Percentiles rank a stretch among this genome's conserved stretches.
These are phyloP conservation scores for Malania oleifera DNA, from an alignment of 164 flowering plant genomes.

Conservation along the genomic window DNA sequence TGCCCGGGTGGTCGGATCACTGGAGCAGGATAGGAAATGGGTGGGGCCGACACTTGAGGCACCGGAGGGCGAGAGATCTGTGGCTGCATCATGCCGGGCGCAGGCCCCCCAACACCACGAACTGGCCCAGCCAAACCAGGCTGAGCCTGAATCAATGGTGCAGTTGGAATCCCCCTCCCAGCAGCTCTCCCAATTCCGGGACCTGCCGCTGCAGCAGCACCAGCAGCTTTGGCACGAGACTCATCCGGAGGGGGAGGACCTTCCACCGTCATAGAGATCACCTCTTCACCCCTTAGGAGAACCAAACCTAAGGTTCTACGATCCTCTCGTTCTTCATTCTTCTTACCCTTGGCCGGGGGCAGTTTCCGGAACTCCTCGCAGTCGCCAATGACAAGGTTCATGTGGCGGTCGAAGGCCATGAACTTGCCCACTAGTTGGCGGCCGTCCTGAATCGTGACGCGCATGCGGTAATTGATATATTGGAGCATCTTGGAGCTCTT, in stretches of 20 bases:
- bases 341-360: conserved; percentile 72
- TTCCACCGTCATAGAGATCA: conserved; percentile 97
- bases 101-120: conserved; percentile 90
- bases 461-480: conserved; percentile 93
- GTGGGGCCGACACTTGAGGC: conserved; percentile 57
- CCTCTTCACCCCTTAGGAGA: conserved; percentile 93
- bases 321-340: conserved; percentile 72
- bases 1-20: conserved; percentile 63
- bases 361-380: conserved; percentile 96
- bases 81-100: conserved; percentile 99
- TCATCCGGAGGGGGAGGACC: conserved; percentile 99
- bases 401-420: conserved; percentile 99
- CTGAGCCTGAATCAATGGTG: conserved; percentile 78
- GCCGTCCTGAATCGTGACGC: conserved; percentile 95
- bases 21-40: conserved; percentile 54
- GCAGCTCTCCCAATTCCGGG: conserved; percentile 88
- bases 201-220: conserved; percentile 59
- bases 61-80: conserved; percentile 73
- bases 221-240: conserved; percentile 70
- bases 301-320: conserved; percentile 92
- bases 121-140: conserved; percentile 93
- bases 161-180: conserved; percentile 79
- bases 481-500: conserved; percentile 98
- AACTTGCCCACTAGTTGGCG: conserved; percentile 94
- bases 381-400: conserved; percentile 96